Base-by-base conservation (phyloP, 202 grass and related monocot genomes). In the Dendrocalamus latiflorus region DNA sequence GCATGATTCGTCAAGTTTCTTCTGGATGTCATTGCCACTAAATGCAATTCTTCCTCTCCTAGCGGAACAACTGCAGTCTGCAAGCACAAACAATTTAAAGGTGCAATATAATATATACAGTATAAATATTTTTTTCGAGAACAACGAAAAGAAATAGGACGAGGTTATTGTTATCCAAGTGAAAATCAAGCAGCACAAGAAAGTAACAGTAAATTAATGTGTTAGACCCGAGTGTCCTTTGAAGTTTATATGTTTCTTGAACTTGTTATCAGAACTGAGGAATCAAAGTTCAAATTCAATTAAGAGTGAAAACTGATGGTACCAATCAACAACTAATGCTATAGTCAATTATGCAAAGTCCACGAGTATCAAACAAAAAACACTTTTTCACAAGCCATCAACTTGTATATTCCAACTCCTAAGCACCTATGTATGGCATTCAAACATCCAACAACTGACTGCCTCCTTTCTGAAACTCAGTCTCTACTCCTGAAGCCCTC, bases 51-150 rank as follows among this genome's bases (percentile, higher is more conserved):
- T 90, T 87, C 93, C 45, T 87, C 91, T 80, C 85, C 93, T 54
- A 94, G 72, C 37, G 86, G 77, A 71, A 95, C 86, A 85, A 99
- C 91, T 55, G 96, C 96, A 64, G 93, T 99, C 96, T 97, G 88
- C 65, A 87, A 80, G 62, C 45, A 84, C n/a, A 69, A 89, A 39
- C 1, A 69, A 67, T 44, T 37, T 66, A 65, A 85, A 30, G 24
- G 44, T 65, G 59, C 7, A 28, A 78, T 30, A 34, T 22, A 28
- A 54, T 78, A 57, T 44, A 85, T 67, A 70, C 22, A 83, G 14
- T 59, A 66, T 20, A 43, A 75, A 71, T 70, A 34, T 28, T 28
- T 9, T 45, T 62, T 81, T n/a, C 26, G 26, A 28, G 26, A 28
- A 28, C 26, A 28, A 28, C 1, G 26, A 28, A 28, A 28, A 28